These are phyloP conservation scores for Trichoderma guizhouense DNA, from an alignment of 2,329 filamentous ascomycete genomes.

Conservation along the genomic window DNA sequence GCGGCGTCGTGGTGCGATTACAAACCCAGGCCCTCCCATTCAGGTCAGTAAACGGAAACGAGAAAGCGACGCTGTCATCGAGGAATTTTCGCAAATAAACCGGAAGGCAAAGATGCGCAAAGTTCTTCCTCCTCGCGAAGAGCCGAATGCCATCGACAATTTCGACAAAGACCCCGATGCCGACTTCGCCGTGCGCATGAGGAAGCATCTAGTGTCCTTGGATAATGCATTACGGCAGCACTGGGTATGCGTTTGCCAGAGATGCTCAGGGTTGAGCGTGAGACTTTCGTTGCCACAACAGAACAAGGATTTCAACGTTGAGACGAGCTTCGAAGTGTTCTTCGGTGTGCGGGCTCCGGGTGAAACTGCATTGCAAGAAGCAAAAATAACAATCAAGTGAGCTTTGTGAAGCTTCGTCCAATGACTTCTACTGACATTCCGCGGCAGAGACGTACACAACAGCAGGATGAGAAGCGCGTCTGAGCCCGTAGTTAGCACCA, in stretches of 20 bases:
- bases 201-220: background rate
- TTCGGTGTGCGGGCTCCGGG: background rate
- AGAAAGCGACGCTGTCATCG: background rate
- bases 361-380: conserved; percentile 8
- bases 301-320: background rate
- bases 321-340: conserved; percentile 5
- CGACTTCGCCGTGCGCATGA: conserved; percentile 3
- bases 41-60: background rate
- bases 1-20: background rate
- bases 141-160: background rate
- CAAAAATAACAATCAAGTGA: conserved; percentile 5
- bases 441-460: background rate
- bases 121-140: background rate
- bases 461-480: conserved; percentile 7
- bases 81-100: background rate
- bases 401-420: background rate
- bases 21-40: background rate
- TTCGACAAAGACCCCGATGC: background rate
- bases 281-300: background rate
- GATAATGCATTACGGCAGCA: conserved; percentile 1
- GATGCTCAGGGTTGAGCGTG: conserved; percentile 1
- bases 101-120: background rate
- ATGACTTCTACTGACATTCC: background rate
- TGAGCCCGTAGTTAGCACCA: background rate
- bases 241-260: conserved; percentile 11